Evolutionary conservation across 1,139 yeast genomes (phyloP).

Genomic region (Candida mesenterica): DNA sequence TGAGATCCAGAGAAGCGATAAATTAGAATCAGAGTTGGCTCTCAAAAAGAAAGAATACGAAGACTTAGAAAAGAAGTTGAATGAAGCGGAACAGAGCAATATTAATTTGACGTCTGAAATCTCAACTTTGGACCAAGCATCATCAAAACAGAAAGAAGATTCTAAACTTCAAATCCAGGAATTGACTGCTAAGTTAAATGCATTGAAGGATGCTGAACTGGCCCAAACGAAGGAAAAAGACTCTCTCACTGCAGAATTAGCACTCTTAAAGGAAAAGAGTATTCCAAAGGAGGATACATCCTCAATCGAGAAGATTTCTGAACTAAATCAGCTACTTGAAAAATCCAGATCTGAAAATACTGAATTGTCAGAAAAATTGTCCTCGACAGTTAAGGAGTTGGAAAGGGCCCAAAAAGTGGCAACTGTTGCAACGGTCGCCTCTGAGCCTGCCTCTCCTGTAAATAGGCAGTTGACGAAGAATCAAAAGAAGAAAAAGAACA

Average conservation of each 20-base stretch:
- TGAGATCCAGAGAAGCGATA: neutral
- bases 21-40: neutral
- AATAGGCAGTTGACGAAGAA: neutral
- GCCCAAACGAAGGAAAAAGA: neutral
- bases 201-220: too few relatives aligned
- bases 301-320: neutral
- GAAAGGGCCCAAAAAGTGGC: too few relatives aligned
- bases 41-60: neutral
- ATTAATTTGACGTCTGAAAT: too few relatives aligned
- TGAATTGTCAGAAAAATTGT: neutral
- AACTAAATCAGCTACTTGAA: neutral
- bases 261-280: neutral
- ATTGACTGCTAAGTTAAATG: too few relatives aligned
- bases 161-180: too few relatives aligned
- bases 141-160: too few relatives aligned
- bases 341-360: neutral
- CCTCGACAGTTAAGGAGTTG: neutral
- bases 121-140: too few relatives aligned
- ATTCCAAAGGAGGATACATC: neutral
- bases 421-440: too few relatives aligned
- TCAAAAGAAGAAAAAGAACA: conserved; percentile 8
- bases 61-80: conserved; percentile 1
- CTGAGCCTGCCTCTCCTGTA: too few relatives aligned
- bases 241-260: neutral
- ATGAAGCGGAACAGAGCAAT: too few relatives aligned